Evolutionary conservation across 2,329 filamentous ascomycete species (phyloP).

Genomic region (Claviceps humidiphila): DNA sequence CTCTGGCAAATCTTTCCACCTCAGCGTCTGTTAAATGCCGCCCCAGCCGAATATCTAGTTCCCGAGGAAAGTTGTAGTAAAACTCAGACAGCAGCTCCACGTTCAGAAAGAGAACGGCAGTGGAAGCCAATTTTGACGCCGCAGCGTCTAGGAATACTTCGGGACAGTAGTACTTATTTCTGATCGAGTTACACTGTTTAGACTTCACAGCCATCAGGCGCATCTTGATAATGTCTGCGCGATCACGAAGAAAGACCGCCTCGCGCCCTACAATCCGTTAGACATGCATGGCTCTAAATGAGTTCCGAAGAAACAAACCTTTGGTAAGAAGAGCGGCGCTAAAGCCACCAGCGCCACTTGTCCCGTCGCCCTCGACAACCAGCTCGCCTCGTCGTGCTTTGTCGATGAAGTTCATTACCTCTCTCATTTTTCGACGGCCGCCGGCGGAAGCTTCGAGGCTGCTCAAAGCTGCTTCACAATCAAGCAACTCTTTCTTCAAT

Average conservation of each 20-base stretch:
- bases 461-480: constrained; percentile 68
- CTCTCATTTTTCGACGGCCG: constrained; percentile 69
- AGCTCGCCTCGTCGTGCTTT: constrained; percentile 78
- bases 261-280: constrained; percentile 56
- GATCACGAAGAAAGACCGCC: constrained; percentile 85
- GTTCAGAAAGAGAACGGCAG: constrained; percentile 91
- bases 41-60: constrained; percentile 77
- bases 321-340: constrained; percentile 71
- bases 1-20: constrained; percentile 79
- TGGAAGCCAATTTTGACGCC: constrained; percentile 85
- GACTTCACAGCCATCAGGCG: constrained; percentile 78
- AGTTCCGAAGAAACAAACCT: constrained; percentile 40
- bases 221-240: constrained; percentile 81
- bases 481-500: constrained; percentile 75
- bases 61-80: constrained; percentile 92
- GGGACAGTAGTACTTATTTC: constrained; percentile 93
- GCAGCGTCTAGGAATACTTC: constrained; percentile 97
- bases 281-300: neutral
- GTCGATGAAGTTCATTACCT: constrained; percentile 86
- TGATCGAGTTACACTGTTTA: constrained; percentile 69
- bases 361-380: constrained; percentile 67
- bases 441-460: constrained; percentile 65
- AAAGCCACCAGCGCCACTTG: constrained; percentile 83
- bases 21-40: constrained; percentile 66
- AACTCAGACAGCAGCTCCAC: constrained; percentile 95